Base-by-base conservation (phyloP, 73 alveolate genomes). In the Paramecium bursaria region DNA sequence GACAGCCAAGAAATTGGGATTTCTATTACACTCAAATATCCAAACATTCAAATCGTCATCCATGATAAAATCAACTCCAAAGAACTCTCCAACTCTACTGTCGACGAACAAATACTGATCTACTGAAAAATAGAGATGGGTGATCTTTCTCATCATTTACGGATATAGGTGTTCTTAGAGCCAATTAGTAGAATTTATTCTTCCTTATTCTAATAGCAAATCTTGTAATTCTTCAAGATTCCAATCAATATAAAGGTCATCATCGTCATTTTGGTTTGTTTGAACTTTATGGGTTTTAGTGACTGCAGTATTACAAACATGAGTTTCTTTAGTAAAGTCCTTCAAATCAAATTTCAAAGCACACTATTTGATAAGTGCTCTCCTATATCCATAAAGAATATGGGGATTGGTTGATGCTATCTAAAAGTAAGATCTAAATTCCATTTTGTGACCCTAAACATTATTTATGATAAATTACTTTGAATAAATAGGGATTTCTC, bases 21-120 rank as follows among this genome's bases (percentile, higher is more conserved):
- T 67, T 35, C 82, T 67, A 35, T 67, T 67, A 57, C 82, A 67
- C 44, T 67, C 82, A 39, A 67, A 67, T n/a, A 67, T 67, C 82
- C 82, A 67, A 5, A 67, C n/a, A 19, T 42, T 14, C 22, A 67
- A 67, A 42, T 67, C 55, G 21, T 67, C 82, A 67, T 67, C 82
- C 21, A 67, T 25, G 21, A 67, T 67, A 27, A 67, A 67, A 67
- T 67, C 82, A 14, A 67, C 82, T 39, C 82, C 82, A 67, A 67
- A 67, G 44, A 67, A 67, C 22, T 67, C 82, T 3, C 82, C 82
- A 0, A 67, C 82, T 35, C 82, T 67, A 13, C 82, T 67, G 21
- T 67, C 82, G 17, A 39, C 44, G 21, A 67, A 67, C 1, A 67
- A 15, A 39, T 67, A 67, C 11, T 67, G 14, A 10, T 67, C 82